Evolutionary conservation across 2,329 filamentous ascomycete species (phyloP).

Genomic region (Phaeomoniella chlamydospora): DNA sequence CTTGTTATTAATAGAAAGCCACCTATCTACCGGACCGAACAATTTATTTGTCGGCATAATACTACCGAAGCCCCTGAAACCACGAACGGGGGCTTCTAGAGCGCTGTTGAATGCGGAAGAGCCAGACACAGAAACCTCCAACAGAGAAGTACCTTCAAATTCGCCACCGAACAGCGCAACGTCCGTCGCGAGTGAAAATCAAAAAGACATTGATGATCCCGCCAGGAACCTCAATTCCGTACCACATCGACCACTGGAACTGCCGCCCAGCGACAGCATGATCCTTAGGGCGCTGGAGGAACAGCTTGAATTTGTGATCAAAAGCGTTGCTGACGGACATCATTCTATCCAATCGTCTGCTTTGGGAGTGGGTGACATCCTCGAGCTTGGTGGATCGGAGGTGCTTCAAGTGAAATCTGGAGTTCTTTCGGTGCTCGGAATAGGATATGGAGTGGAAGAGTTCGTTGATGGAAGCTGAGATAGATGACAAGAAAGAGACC

Average conservation of each 20-base stretch:
- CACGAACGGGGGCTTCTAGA: background rate
- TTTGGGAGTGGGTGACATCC: background rate
- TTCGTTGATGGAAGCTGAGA: background rate
- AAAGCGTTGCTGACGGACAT: background rate
- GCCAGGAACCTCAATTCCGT: background rate
- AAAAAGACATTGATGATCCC: background rate
- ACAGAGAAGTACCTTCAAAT: background rate
- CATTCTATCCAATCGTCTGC: background rate
- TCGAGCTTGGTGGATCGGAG: background rate
- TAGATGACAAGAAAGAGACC: too few species aligned
- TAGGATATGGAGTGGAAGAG: background rate
- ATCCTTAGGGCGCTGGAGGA: background rate
- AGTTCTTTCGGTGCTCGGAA: background rate
- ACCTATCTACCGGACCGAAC: background rate
- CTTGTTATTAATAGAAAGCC: background rate
- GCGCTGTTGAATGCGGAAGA: background rate
- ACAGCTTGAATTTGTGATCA: background rate
- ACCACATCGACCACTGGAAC: background rate
- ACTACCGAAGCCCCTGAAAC: background rate
- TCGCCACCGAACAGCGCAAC: background rate
- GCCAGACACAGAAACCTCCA: background rate
- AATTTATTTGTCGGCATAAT: background rate
- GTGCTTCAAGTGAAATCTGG: background rate
- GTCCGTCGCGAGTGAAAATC: background rate
- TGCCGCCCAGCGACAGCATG: background rate